Conservation (phyloP, 1,139 yeast genomes). For the Suhomyces panamericanus region DNA sequence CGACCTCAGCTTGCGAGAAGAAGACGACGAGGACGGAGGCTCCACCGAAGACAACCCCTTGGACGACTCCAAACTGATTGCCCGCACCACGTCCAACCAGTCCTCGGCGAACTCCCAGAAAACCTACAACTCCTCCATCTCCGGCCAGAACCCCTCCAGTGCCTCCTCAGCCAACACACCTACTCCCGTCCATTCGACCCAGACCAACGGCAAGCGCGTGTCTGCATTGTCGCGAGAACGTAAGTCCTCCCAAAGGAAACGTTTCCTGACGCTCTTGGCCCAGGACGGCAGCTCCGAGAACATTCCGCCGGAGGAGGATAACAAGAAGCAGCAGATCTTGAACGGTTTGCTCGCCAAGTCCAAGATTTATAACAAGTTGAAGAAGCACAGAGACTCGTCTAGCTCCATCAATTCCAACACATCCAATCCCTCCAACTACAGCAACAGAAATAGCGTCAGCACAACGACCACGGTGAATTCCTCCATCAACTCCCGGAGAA, state of each 20-base stretch:
- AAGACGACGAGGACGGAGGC: conserved; percentile 28
- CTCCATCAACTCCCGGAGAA: conserved; percentile 25
- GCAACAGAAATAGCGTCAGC: conserved; percentile 28
- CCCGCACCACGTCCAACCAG: conserved; percentile 16
- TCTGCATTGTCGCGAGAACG: conserved; percentile 19
- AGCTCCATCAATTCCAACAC: conserved; percentile 31
- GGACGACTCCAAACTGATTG: conserved; percentile 16
- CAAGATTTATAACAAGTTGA: conserved; percentile 38
- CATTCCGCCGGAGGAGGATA: conserved; percentile 19
- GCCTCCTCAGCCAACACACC: conserved; percentile 7
- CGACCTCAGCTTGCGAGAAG: conserved; percentile 26
- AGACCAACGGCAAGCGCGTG: conserved; percentile 13
- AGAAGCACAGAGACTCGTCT: conserved; percentile 42
- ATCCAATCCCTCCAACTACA: conserved; percentile 23
- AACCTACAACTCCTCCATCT: conserved; percentile 9
- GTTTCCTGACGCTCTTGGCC: conserved; percentile 30
- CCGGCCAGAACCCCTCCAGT: conserved; percentile 9
- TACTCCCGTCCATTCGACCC: conserved; percentile 4
- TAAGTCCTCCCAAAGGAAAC: conserved; percentile 22
- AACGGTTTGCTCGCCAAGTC: conserved; percentile 40
- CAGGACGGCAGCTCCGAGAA: conserved; percentile 10
- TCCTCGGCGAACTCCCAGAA: conserved; percentile 16
- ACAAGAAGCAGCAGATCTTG: conserved; percentile 27
- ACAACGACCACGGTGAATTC: conserved; percentile 26
- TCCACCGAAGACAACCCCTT: conserved; percentile 10